Percentiles rank a stretch among this genome's conserved stretches.
These are phyloP conservation scores for Immersiporthe knoxdaviesiana DNA, from an alignment of 2,329 filamentous ascomycete genomes.

Conservation along the genomic window DNA sequence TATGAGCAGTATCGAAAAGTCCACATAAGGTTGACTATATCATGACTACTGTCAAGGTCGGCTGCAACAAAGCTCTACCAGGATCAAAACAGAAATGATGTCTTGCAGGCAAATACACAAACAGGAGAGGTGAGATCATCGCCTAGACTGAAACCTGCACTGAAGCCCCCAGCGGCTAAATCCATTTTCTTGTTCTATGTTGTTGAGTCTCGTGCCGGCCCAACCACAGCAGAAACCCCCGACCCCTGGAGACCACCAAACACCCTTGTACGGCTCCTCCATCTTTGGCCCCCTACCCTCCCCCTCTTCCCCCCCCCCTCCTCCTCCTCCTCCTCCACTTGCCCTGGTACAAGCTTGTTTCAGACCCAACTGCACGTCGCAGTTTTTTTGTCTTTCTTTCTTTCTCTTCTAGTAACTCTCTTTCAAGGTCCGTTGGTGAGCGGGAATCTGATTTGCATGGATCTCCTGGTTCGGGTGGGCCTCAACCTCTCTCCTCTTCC, in stretches of 20 bases:
- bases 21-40: too few relatives aligned
- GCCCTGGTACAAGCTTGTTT: neutral
- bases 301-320: neutral
- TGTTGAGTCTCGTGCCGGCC: neutral
- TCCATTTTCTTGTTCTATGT: neutral
- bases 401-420: too few relatives aligned
- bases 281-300: neutral
- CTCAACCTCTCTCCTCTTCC: neutral
- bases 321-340: neutral
- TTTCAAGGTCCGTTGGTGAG: too few relatives aligned
- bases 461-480: too few relatives aligned
- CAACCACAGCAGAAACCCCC: neutral
- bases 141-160: conserved; percentile 27
- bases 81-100: too few relatives aligned
- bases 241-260: neutral
- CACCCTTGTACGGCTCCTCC: neutral
- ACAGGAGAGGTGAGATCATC: conserved; percentile 12
- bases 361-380: neutral
- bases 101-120: too few relatives aligned
- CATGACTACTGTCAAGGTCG: too few relatives aligned
- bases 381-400: too few relatives aligned
- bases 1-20: too few relatives aligned
- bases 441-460: too few relatives aligned
- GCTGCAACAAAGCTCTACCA: too few relatives aligned
- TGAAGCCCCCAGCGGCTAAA: neutral